Percentiles rank a stretch among this genome's conserved stretches.
phyloP scores from a whole-genome alignment of 2,329 filamentous ascomycete genomes.

The Fusarium sp. region DNA sequence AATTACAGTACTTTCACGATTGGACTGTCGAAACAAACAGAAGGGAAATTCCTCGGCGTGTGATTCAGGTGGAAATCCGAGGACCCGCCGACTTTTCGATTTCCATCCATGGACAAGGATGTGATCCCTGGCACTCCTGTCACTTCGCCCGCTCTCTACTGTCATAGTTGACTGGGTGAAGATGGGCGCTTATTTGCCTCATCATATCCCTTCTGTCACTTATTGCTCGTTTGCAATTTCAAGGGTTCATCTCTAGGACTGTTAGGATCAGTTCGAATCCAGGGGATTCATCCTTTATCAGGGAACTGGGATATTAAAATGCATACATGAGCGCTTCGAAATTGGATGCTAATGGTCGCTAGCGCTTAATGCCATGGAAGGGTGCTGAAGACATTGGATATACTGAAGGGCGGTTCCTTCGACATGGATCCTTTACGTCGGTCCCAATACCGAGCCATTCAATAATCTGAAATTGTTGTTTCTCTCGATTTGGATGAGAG shows the following conservation, averaged over 20 bases:
- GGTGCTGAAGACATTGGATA: slow-evolving; percentile 12
- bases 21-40: slow-evolving; percentile 16
- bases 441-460: not conserved
- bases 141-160: slow-evolving; percentile 7
- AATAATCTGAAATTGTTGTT: not conserved
- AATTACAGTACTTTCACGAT: slow-evolving; percentile 17
- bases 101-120: slow-evolving; percentile 31
- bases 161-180: slow-evolving; percentile 9
- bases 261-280: slow-evolving; percentile 11
- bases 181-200: slow-evolving; percentile 35
- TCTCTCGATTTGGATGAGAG: not conserved
- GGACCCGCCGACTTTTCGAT: slow-evolving; percentile 37
- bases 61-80: slow-evolving; percentile 40
- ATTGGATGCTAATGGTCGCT: slow-evolving; percentile 4
- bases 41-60: slow-evolving; percentile 25
- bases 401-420: slow-evolving; percentile 9
- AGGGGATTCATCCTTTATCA: not conserved
- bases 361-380: slow-evolving; percentile 18
- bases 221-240: not conserved
- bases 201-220: slow-evolving; percentile 13
- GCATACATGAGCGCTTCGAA: not conserved
- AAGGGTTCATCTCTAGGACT: slow-evolving; percentile 10
- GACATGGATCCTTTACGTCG: not conserved
- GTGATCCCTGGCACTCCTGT: slow-evolving; percentile 25
- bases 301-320: not conserved